Base-by-base conservation (phyloP, 2,329 filamentous ascomycete genomes). In the Colletotrichum sp. region DNA sequence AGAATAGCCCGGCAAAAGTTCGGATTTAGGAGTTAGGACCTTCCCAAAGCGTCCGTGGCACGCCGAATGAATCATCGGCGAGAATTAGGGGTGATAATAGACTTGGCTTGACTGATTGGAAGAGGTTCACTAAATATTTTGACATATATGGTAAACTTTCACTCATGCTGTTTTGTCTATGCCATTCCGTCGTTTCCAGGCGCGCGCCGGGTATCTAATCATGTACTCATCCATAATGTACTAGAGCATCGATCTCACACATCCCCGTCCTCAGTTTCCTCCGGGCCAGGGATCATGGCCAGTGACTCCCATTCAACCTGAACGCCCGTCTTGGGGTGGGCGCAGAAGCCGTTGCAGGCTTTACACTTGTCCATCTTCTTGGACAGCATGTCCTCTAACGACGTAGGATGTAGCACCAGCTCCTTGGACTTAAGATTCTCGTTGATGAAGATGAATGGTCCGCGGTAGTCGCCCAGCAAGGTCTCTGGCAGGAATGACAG, bases 391-490 rank as follows among this genome's bases (percentile, higher is more conserved):
- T 78, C 77, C 21, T 61, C 61, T 26, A 74, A 66, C 15, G 77
- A 78, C 6, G 34, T 55, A 18, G 48, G 52, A 24, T 78, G 75
- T 26, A 78, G 21, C 18, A 78, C 75, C 59, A 79, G 74, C 48
- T 77, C 80, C 78, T 80, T 81, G 71, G 80, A 81, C 60, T n/a
- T 55, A 24, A 78, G 75, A 26, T 77, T 67, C 18, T 77, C 60
- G 71, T 72, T 66, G 65, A 78, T 68, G 68, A 78, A 78, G 36
- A 67, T 59, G 48, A 77, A 78, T 55, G 76, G 75, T n/a, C 77
- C 77, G 16, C 61, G 26, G 60, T 77, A 77, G 18, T 71, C 74
- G 65, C 74, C 71, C 26, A 74, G 60, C 16, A 57, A 32, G 4
- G 68, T 61, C 74, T 76, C 74, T 21, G 74, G 74, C 12, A 76